Conservation (phyloP, 768 basidiomycete genomes). For the Lactifluus volemus region DNA sequence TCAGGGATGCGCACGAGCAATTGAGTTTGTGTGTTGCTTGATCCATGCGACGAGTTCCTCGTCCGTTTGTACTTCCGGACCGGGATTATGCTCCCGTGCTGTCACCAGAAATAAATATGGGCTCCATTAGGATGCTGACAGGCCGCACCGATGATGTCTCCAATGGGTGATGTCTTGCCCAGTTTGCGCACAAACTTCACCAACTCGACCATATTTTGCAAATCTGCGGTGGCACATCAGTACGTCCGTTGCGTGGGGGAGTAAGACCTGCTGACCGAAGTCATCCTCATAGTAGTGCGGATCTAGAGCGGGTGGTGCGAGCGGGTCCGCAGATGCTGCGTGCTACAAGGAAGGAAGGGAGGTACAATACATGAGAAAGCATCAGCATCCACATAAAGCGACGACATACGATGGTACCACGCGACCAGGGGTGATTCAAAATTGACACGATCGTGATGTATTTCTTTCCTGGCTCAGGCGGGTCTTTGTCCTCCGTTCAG, state of each 20-base stretch:
- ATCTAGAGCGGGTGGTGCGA: slow-evolving; percentile 25
- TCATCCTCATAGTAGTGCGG: slow-evolving; percentile 28
- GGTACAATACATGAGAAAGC: not conserved
- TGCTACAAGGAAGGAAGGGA: slow-evolving; percentile 20
- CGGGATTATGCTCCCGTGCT: slow-evolving; percentile 28
- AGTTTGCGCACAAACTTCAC: slow-evolving; percentile 26
- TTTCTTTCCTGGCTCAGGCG: slow-evolving; percentile 31
- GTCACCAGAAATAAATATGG: not conserved
- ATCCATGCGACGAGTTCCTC: slow-evolving; percentile 22
- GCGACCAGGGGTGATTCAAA: slow-evolving; percentile 38
- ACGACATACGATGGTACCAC: slow-evolving; percentile 39
- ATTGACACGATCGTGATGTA: slow-evolving; percentile 34
- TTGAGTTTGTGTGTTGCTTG: not conserved
- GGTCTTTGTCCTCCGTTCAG: slow-evolving; percentile 20
- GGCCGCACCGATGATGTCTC: slow-evolving; percentile 21
- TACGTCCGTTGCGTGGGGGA: not conserved
- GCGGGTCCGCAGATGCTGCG: slow-evolving; percentile 25
- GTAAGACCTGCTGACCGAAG: slow-evolving; percentile 21
- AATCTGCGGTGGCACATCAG: slow-evolving; percentile 18
- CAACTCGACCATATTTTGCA: slow-evolving; percentile 25
- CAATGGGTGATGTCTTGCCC: slow-evolving; percentile 21
- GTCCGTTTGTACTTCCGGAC: slow-evolving; percentile 24
- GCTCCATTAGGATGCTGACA: not conserved
- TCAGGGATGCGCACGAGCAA: slow-evolving; percentile 12
- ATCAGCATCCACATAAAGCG: not conserved